Conservation (phyloP, 108 stramenopile genomes). For the Asterionellopsis glacialis region DNA sequence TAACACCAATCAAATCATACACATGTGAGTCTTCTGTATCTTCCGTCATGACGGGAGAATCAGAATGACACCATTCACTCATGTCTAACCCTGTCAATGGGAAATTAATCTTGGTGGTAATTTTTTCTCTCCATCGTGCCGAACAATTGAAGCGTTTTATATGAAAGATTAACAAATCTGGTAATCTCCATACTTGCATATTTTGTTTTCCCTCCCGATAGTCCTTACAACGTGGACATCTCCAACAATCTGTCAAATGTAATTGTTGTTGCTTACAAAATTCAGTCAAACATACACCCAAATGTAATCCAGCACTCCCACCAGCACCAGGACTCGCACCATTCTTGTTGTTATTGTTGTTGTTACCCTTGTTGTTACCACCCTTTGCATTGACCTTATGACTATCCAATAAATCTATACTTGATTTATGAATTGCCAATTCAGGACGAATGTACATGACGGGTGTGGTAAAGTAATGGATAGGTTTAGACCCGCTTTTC, state of each 20-base stretch:
- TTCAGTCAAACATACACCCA: slow-evolving; percentile 81
- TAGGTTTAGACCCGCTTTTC: slow-evolving; percentile 11
- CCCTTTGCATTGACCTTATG: background rate
- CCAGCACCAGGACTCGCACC: slow-evolving; percentile 4
- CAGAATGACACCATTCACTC: slow-evolving; percentile 68
- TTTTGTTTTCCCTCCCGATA: slow-evolving; percentile 81
- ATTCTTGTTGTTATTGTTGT: slow-evolving; percentile 2
- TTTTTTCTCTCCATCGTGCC: slow-evolving; percentile 90
- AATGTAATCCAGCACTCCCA: slow-evolving; percentile 58
- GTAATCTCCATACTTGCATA: slow-evolving; percentile 86
- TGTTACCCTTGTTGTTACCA: slow-evolving; percentile 4
- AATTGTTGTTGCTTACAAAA: slow-evolving; percentile 86
- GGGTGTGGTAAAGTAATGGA: slow-evolving; percentile 12
- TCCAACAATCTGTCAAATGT: slow-evolving; percentile 64
- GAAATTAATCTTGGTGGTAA: slow-evolving; percentile 91
- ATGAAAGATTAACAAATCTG: slow-evolving; percentile 89
- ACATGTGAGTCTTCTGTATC: slow-evolving; percentile 40
- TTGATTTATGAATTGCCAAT: slow-evolving; percentile 37
- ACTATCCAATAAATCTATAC: slow-evolving; percentile 37
- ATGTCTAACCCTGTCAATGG: slow-evolving; percentile 89
- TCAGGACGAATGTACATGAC: slow-evolving; percentile 54
- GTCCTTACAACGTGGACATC: slow-evolving; percentile 84
- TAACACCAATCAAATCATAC: slow-evolving; percentile 90
- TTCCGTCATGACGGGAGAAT: slow-evolving; percentile 40
- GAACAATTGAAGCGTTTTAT: slow-evolving; percentile 94